Percentiles rank a stretch among this genome's conserved stretches.
Evolutionary conservation across 106 monocot species (phyloP).

Genomic region (Chionographis japonica): DNA sequence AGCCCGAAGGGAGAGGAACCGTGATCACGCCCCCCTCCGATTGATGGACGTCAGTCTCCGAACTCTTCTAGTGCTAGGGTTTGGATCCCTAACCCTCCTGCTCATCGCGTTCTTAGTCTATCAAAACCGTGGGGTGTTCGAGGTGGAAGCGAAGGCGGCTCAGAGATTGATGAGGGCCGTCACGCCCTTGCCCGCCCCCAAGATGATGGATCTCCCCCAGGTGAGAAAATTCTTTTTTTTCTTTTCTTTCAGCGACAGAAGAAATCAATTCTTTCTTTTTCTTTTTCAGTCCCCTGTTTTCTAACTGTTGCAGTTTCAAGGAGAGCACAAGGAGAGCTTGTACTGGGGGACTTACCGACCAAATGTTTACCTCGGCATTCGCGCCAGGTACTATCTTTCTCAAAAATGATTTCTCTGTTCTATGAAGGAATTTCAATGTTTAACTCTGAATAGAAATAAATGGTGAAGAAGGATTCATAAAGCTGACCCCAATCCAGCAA

Average conservation of each 20-base stretch:
- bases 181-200: slow-evolving; percentile 65
- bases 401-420: background rate
- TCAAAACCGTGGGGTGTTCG: background rate
- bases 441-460: background rate
- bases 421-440: background rate
- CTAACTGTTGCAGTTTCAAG: slow-evolving; percentile 62
- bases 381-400: slow-evolving; percentile 54
- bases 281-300: background rate
- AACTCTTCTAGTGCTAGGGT: slow-evolving; percentile 23
- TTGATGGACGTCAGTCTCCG: slow-evolving; percentile 30
- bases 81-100: slow-evolving; percentile 22
- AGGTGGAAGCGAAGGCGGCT: slow-evolving; percentile 12
- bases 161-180: slow-evolving; percentile 42
- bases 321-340: slow-evolving; percentile 87
- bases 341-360: slow-evolving; percentile 99
- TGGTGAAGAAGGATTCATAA: too few relatives aligned
- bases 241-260: too few relatives aligned
- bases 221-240: slow-evolving; percentile 8
- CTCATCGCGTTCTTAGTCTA: slow-evolving; percentile 17
- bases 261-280: too few relatives aligned
- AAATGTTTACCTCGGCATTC: slow-evolving; percentile 84
- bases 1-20: slow-evolving; percentile 10
- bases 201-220: slow-evolving; percentile 95
- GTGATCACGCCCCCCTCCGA: slow-evolving; percentile 41
- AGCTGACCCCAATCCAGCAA: too few relatives aligned